A percentile compares a stretch with the other conserved stretches of the same genome.
Conservation (phyloP, 257 asterid species). For the Datura wrightii region DNA sequence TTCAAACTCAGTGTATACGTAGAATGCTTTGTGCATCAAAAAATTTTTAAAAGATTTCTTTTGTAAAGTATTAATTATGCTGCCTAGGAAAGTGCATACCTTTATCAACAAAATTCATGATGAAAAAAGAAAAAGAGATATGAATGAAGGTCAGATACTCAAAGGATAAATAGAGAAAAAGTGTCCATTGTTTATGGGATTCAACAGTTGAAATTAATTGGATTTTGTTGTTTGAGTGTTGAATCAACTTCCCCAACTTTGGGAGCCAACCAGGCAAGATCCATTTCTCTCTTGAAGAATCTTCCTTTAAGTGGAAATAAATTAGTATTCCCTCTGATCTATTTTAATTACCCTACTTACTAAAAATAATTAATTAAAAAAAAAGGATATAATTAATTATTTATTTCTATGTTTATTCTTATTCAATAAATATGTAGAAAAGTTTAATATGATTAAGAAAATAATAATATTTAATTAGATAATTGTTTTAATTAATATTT, state of each 20-base stretch:
- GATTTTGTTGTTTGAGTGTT: conserved; percentile 29
- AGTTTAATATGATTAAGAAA: too few species aligned
- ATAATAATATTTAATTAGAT: too few species aligned
- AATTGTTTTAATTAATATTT: too few species aligned
- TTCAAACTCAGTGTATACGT: neutral
- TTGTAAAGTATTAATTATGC: neutral
- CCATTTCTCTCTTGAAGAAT: conserved; percentile 29
- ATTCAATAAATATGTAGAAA: too few species aligned
- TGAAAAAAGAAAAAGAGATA: neutral
- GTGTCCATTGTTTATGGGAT: conserved; percentile 30
- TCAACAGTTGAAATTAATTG: conserved; percentile 11
- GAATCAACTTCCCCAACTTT: conserved; percentile 36
- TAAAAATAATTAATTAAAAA: too few species aligned
- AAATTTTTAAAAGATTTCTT: neutral
- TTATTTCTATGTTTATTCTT: too few species aligned
- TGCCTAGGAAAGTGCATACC: conserved; percentile 19
- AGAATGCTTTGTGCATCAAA: neutral
- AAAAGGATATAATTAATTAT: too few species aligned
- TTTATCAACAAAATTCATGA: conserved; percentile 23
- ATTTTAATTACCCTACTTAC: too few species aligned
- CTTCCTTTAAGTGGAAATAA: conserved; percentile 27
- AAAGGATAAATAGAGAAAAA: conserved; percentile 21
- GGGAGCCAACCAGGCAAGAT: conserved; percentile 41
- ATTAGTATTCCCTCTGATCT: neutral
- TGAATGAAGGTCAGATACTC: conserved; percentile 19